Conservation (phyloP, 345 rosid genomes). For the Excoecaria cochinchinensis region DNA sequence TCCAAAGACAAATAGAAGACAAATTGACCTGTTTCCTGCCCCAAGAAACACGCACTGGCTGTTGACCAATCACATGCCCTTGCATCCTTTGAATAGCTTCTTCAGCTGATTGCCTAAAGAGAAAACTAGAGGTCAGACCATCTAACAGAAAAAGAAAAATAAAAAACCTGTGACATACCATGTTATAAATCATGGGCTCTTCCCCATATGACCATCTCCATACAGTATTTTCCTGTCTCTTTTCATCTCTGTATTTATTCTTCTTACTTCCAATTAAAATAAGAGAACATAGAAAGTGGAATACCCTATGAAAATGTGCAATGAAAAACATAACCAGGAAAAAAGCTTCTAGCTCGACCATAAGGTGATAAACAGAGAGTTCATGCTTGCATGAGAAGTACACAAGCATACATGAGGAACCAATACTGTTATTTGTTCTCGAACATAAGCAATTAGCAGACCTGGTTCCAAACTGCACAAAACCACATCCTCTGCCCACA, state of each 20-base stretch:
- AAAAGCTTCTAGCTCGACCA: not conserved
- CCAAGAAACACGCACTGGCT: conserved; percentile 75
- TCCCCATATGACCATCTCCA: conserved; percentile 1
- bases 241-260: conserved; percentile 10
- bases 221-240: conserved; percentile 17
- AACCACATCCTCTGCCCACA: conserved; percentile 82
- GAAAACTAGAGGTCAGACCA: not conserved
- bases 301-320: not conserved
- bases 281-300: conserved; percentile 13
- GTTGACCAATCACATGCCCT: conserved; percentile 90
- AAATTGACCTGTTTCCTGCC: conserved; percentile 75
- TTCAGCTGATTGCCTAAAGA: conserved; percentile 74
- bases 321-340: not conserved
- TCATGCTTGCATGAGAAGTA: not conserved
- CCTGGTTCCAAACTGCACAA: conserved; percentile 78
- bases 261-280: conserved; percentile 17
- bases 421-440: not conserved
- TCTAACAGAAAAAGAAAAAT: conserved; percentile 13
- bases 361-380: not conserved
- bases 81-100: conserved; percentile 91
- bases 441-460: conserved; percentile 24
- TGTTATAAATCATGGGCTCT: not conserved
- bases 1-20: conserved; percentile 2
- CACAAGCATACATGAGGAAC: not conserved
- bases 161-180: conserved; percentile 4